These are phyloP conservation scores for Fusarium mundagurra DNA, from an alignment of 2,329 filamentous ascomycete species.

Conservation along the genomic window DNA sequence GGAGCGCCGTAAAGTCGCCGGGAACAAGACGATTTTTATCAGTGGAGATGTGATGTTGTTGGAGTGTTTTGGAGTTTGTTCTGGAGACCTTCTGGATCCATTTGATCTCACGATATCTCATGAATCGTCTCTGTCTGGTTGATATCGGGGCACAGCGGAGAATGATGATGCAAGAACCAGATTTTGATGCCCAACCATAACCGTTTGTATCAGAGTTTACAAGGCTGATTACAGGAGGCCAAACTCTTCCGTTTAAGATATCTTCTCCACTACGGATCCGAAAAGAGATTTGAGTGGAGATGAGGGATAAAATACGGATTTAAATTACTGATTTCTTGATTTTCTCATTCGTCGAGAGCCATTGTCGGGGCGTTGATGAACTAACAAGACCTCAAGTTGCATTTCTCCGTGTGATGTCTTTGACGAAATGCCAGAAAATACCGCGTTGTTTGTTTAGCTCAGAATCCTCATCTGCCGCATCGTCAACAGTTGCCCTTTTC, in stretches of 20 bases:
- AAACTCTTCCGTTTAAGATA: slow-evolving; percentile 2
- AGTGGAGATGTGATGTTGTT: slow-evolving; percentile 18
- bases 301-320: slow-evolving; percentile 22
- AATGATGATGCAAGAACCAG: slow-evolving; percentile 24
- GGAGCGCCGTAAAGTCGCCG: slow-evolving; percentile 29
- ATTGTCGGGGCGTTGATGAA: background rate
- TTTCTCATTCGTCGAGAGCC: slow-evolving; percentile 8
- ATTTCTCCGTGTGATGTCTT: background rate
- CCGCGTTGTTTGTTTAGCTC: background rate
- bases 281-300: slow-evolving; percentile 13
- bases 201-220: slow-evolving; percentile 25
- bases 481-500: slow-evolving; percentile 12
- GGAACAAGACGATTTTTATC: slow-evolving; percentile 16
- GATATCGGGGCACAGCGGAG: slow-evolving; percentile 8
- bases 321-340: background rate
- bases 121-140: slow-evolving; percentile 10
- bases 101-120: background rate
- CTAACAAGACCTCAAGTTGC: background rate
- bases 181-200: slow-evolving; percentile 28
- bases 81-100: slow-evolving; percentile 16
- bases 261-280: slow-evolving; percentile 10
- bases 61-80: slow-evolving; percentile 1
- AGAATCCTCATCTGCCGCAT: background rate
- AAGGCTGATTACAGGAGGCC: slow-evolving; percentile 18
- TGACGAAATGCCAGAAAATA: slow-evolving; percentile 7